phyloP scores from a whole-genome alignment of 1,284 basidiomycete species.

The Pholiota adiposa region DNA sequence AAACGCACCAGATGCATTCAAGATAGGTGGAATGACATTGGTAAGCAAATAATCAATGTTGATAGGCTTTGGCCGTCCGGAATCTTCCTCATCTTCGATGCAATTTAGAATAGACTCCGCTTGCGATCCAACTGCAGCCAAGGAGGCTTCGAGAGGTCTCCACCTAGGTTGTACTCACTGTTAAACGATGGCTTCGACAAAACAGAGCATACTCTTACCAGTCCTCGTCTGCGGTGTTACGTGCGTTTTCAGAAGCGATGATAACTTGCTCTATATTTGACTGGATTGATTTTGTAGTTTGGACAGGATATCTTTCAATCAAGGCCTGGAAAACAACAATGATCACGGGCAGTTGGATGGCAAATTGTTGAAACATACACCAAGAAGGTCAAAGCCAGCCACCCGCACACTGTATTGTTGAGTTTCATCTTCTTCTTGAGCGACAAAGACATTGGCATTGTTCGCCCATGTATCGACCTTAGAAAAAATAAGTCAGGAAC shows the following conservation, averaged over 20 bases:
- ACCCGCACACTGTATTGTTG: constrained; percentile 83
- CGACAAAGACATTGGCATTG: constrained; percentile 91
- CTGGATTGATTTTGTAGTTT: constrained; percentile 64
- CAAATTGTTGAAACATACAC: constrained; percentile 51
- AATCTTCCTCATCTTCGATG: constrained; percentile 74
- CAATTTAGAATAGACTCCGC: constrained; percentile 78
- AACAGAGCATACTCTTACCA: constrained; percentile 46
- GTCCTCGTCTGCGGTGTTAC: constrained; percentile 52
- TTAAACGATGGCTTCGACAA: constrained; percentile 7
- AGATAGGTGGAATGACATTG: constrained; percentile 78
- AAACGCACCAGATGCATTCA: constrained; percentile 61
- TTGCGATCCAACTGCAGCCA: constrained; percentile 87
- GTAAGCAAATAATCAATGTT: constrained; percentile 80
- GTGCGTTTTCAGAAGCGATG: constrained; percentile 54
- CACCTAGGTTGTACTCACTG: constrained; percentile 61
- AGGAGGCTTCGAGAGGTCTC: constrained; percentile 84
- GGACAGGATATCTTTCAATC: constrained; percentile 66
- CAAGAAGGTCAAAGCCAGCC: constrained; percentile 83
- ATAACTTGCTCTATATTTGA: constrained; percentile 60
- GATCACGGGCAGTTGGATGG: neutral
- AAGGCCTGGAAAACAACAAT: constrained; percentile 57
- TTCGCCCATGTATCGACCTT: constrained; percentile 91
- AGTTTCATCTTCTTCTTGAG: constrained; percentile 94
- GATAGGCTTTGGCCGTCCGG: constrained; percentile 67
- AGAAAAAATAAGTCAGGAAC: constrained; percentile 4